Evolutionary conservation across 139 green algal species (phyloP).

Genomic region (Picocystis salinarum): DNA sequence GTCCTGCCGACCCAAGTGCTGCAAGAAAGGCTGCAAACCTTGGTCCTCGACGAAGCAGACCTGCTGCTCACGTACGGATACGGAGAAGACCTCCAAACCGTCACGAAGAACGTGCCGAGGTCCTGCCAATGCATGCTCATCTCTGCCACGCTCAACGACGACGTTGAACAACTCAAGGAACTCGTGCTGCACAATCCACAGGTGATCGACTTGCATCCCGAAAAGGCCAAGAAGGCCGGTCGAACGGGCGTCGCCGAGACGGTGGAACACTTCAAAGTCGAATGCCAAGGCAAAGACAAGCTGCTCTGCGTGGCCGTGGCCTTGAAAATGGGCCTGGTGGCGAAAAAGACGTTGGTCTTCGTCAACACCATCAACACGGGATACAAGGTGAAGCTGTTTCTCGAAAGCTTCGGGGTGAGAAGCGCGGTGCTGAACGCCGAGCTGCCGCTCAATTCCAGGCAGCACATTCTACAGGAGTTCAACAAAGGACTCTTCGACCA

Average conservation of each 20-base stretch:
- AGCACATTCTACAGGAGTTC: slow-evolving; percentile 69
- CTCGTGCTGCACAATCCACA: slow-evolving; percentile 82
- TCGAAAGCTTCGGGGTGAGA: slow-evolving; percentile 57
- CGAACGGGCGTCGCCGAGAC: not conserved
- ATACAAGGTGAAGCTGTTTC: slow-evolving; percentile 71
- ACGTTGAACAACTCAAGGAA: slow-evolving; percentile 45
- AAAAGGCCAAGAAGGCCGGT: not conserved
- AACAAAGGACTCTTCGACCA: slow-evolving; percentile 79
- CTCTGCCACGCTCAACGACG: slow-evolving; percentile 55
- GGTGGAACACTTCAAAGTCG: slow-evolving; percentile 31
- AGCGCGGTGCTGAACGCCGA: slow-evolving; percentile 57
- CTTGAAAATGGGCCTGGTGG: not conserved
- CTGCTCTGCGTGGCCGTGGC: slow-evolving; percentile 5
- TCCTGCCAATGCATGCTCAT: slow-evolving; percentile 81
- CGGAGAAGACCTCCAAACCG: slow-evolving; percentile 51
- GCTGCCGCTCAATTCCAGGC: slow-evolving; percentile 55
- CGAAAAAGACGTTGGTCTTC: slow-evolving; percentile 56
- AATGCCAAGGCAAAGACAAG: slow-evolving; percentile 28
- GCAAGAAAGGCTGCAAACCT: slow-evolving; percentile 20
- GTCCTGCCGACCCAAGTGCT: slow-evolving; percentile 24
- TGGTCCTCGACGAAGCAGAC: slow-evolving; percentile 90
- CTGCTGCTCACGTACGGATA: slow-evolving; percentile 85
- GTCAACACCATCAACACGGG: slow-evolving; percentile 60
- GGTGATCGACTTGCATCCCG: slow-evolving; percentile 42
- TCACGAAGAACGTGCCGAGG: slow-evolving; percentile 35